These are phyloP conservation scores for Toxicodendron radicans DNA, from an alignment of 345 rosid genomes.

Conservation along the genomic window DNA sequence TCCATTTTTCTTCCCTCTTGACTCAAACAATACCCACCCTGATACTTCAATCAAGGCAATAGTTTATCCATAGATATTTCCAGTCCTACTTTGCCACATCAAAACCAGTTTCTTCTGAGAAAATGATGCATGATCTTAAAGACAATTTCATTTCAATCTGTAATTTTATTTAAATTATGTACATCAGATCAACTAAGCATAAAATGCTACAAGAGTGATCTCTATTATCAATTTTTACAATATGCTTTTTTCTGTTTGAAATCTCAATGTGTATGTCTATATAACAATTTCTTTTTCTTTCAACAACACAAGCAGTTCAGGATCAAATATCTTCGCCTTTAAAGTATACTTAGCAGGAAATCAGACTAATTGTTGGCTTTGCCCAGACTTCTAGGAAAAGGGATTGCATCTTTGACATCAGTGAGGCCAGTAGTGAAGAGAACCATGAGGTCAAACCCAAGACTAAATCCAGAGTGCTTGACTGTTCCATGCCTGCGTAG, in stretches of 20 bases:
- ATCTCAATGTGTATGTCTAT: slow-evolving; percentile 5
- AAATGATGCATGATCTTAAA: not conserved
- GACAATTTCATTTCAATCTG: slow-evolving; percentile 8
- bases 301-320: not conserved
- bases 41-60: slow-evolving; percentile 21
- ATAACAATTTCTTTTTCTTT: not conserved
- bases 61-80: slow-evolving; percentile 37
- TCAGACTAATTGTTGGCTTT: slow-evolving; percentile 44
- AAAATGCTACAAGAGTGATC: slow-evolving; percentile 13
- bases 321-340: not conserved
- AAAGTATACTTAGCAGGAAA: not conserved
- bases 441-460: slow-evolving; percentile 70
- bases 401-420: slow-evolving; percentile 76
- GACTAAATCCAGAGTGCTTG: slow-evolving; percentile 71
- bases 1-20: slow-evolving; percentile 77
- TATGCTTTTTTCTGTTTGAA: not conserved
- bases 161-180: not conserved
- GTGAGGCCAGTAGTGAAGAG: slow-evolving; percentile 64
- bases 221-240: not conserved
- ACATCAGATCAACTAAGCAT: slow-evolving; percentile 13
- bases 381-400: slow-evolving; percentile 70
- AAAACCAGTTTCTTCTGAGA: not conserved
- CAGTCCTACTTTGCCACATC: not conserved
- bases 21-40: slow-evolving; percentile 26
- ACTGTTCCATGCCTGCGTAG: slow-evolving; percentile 79